Conservation (phyloP, 2,329 filamentous ascomycete species). For the Alternaria viburni region DNA sequence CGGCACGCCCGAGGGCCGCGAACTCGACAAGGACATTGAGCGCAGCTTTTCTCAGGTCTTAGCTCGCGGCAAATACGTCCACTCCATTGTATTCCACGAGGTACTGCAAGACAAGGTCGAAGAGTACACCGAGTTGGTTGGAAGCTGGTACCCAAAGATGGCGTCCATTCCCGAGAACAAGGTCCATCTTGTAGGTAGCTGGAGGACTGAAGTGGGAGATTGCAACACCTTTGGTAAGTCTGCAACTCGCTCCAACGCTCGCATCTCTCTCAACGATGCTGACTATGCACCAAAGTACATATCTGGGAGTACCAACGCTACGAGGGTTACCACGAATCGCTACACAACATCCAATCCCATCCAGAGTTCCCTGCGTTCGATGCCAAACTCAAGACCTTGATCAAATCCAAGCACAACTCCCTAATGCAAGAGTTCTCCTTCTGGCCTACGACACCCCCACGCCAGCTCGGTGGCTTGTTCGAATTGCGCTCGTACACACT, state of each 20-base stretch:
- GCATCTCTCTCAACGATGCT: background rate
- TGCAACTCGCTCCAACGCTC: background rate
- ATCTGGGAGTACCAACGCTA: slow-evolving; percentile 99
- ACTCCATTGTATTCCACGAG: slow-evolving; percentile 95
- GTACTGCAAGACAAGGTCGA: slow-evolving; percentile 96
- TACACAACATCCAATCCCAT: slow-evolving; percentile 82
- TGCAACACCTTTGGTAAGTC: slow-evolving; percentile 90
- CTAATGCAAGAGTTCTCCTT: slow-evolving; percentile 99
- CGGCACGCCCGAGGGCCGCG: slow-evolving; percentile 91
- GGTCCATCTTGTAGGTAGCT: slow-evolving; percentile 95
- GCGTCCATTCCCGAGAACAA: slow-evolving; percentile 85
- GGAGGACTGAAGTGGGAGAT: slow-evolving; percentile 96
- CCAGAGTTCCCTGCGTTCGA: slow-evolving; percentile 87
- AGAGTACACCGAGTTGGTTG: slow-evolving; percentile 89
- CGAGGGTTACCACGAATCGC: slow-evolving; percentile 90
- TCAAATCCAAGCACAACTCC: slow-evolving; percentile 82
- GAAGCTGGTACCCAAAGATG: slow-evolving; percentile 90
- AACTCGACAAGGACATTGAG: slow-evolving; percentile 95
- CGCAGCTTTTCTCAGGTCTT: slow-evolving; percentile 94
- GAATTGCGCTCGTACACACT: slow-evolving; percentile 96
- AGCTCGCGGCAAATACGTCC: slow-evolving; percentile 95
- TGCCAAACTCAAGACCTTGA: slow-evolving; percentile 80
- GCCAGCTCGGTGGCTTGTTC: slow-evolving; percentile 88
- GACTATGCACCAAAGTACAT: slow-evolving; percentile 70
- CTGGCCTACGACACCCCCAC: slow-evolving; percentile 94